A percentile compares a stretch with the other conserved stretches of the same genome.
Evolutionary conservation across 106 monocot species (phyloP).

Genomic region (Acorus gramineus): DNA sequence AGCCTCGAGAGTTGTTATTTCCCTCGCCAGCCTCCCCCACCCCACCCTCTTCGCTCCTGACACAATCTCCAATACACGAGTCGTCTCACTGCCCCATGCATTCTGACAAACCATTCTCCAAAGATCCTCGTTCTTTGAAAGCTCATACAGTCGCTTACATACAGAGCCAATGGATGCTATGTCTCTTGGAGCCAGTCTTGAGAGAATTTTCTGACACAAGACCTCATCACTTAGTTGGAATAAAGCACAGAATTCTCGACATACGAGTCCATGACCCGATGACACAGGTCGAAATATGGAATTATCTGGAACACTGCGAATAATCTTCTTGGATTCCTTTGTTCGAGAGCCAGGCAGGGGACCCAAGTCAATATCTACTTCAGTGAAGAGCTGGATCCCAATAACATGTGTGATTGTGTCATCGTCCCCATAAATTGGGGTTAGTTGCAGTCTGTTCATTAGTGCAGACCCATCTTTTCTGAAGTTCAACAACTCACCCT

Average conservation of each 20-base stretch:
- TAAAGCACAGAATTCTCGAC: constrained; percentile 58
- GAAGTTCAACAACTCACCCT: constrained; percentile 81
- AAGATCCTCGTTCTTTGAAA: constrained; percentile 71
- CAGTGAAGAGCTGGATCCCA: constrained; percentile 71
- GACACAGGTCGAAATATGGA: constrained; percentile 26
- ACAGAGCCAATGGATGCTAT: constrained; percentile 75
- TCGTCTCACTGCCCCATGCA: constrained; percentile 80
- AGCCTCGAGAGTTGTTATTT: constrained; percentile 74
- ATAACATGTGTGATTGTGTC: constrained; percentile 77
- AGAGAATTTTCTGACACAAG: constrained; percentile 71
- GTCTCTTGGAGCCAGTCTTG: constrained; percentile 71
- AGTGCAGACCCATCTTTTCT: constrained; percentile 87
- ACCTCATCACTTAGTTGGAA: constrained; percentile 83
- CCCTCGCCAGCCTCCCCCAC: constrained; percentile 82
- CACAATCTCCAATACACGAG: constrained; percentile 58
- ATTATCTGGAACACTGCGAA: constrained; percentile 6
- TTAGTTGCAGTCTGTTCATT: constrained; percentile 58
- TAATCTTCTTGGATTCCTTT: constrained; percentile 25
- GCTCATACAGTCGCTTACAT: constrained; percentile 44
- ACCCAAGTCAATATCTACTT: constrained; percentile 77
- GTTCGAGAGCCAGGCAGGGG: constrained; percentile 34
- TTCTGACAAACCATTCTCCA: constrained; percentile 97
- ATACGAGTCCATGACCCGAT: constrained; percentile 19
- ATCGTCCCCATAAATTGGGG: constrained; percentile 81
- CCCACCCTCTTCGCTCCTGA: constrained; percentile 51